Evolutionary conservation across 495 filamentous ascomycete genomes (phyloP), one percentile per base, ranked within the genome.

Genomic region (Penicillium silybi): DNA sequence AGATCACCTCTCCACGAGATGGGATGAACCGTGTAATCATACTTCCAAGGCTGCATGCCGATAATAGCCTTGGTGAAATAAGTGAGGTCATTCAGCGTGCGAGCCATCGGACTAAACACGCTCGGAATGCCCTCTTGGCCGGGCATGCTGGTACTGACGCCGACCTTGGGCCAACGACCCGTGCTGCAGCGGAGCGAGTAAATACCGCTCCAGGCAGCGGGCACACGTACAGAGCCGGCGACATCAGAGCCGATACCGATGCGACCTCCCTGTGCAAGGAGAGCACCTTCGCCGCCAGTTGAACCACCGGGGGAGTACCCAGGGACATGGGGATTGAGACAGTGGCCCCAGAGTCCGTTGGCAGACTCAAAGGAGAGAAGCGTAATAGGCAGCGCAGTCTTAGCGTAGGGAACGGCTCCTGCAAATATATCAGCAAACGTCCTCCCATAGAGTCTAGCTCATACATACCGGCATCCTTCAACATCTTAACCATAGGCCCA

Each of bases 211-310:
- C 88, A 97, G 44, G 95, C 91, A 3, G 93, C 92, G 3, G 93
- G 93, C 15, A 80, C 86, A 23, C 93, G 80, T 2, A 98, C 93
- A 9, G 87, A 92, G 10, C 93, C 93, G 37, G 93, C 92, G 9
- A 97, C 92, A 64, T 97, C 93, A 13, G 88, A 92, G 27, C 93
- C 93, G 56, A 98, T 85, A 23, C 93, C 93, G 51, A 97, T 96
- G n/a, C 93, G 79, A 38, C 84, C 84, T 46, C 93, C 93, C 46
- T 88, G 77, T 0, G 93, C 93, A 15, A 98, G 71, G 13, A 98
- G 75, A 0, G 92, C 93, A 16, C 77, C 78, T 65, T 98, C 93
- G 35, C 93, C 93, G 20, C 93, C 93, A 1, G 90, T 96, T 4
- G 87, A 92, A 2, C 93, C 93, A 23, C 93, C 93, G 2, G 92